Evolutionary conservation across 768 basidiomycete genomes (phyloP).

Genomic region (Boletus pseudo-olivaceus): DNA sequence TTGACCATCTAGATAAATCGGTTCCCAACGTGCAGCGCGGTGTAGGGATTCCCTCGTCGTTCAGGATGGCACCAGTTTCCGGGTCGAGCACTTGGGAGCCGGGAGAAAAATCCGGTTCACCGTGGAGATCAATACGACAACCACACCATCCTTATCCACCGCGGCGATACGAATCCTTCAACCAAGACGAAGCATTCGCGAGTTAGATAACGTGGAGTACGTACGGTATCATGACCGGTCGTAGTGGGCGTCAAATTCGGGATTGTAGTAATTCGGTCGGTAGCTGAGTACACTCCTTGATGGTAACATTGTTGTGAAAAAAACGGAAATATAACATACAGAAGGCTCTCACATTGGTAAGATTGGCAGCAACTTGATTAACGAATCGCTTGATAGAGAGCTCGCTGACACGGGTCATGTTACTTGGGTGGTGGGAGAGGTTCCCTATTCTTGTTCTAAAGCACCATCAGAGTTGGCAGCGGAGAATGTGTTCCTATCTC

Average conservation of each 20-base stretch:
- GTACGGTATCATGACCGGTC: constrained; percentile 77
- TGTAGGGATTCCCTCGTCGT: constrained; percentile 58
- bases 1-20: constrained; percentile 67
- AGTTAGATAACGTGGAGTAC: neutral
- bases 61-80: constrained; percentile 80
- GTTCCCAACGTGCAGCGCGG: neutral
- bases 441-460: constrained; percentile 74
- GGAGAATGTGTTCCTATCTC: neutral
- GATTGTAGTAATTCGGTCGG: constrained; percentile 70
- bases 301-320: neutral
- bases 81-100: constrained; percentile 84
- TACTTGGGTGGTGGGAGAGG: constrained; percentile 44
- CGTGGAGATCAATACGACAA: constrained; percentile 78
- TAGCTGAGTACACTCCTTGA: constrained; percentile 76
- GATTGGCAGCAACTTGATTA: constrained; percentile 49
- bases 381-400: constrained; percentile 63
- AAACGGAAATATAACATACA: neutral
- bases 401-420: constrained; percentile 39
- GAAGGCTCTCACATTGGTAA: constrained; percentile 66
- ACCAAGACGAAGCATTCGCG: neutral
- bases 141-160: constrained; percentile 80
- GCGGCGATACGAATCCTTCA: constrained; percentile 65
- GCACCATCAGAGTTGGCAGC: neutral
- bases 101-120: constrained; percentile 83
- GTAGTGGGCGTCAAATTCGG: constrained; percentile 62